A percentile compares a stretch with the other conserved stretches of the same genome.
Conservation (phyloP, 2,329 filamentous ascomycete species). For the Triangularia verruculosa region DNA sequence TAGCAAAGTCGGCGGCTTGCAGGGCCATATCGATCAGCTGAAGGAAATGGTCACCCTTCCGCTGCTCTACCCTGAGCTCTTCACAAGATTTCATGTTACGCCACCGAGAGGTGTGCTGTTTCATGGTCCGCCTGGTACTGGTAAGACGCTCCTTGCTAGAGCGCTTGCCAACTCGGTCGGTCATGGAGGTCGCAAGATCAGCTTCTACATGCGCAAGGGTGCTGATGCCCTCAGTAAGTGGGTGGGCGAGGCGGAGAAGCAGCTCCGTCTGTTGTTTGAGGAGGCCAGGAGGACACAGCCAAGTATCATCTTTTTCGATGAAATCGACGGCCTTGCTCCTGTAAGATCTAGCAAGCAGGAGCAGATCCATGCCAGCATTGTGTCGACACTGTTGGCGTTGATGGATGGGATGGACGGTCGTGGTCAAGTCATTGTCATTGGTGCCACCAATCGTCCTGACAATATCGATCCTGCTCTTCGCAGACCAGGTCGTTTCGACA, state of each 20-base stretch:
- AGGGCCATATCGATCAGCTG: slow-evolving; percentile 91
- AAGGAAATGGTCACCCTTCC: slow-evolving; percentile 99
- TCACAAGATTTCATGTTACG: slow-evolving; percentile 85
- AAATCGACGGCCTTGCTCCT: slow-evolving; percentile 94
- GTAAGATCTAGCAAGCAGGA: slow-evolving; percentile 98
- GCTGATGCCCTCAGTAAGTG: slow-evolving; percentile 97
- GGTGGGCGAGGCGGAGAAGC: slow-evolving; percentile 97
- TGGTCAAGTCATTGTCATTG: slow-evolving; percentile 96
- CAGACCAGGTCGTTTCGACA: slow-evolving; percentile 88
- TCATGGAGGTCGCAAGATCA: slow-evolving; percentile 87
- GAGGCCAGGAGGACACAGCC: slow-evolving; percentile 94
- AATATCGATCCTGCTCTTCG: slow-evolving; percentile 95
- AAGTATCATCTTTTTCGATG: slow-evolving; percentile 99
- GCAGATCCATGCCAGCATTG: slow-evolving; percentile 97
- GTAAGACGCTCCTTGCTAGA: slow-evolving; percentile 93
- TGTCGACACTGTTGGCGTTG: slow-evolving; percentile 85
- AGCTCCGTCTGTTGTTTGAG: slow-evolving; percentile 89
- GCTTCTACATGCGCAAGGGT: slow-evolving; percentile 99
- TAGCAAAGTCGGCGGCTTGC: slow-evolving; percentile 86
- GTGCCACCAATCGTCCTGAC: slow-evolving; percentile 95
- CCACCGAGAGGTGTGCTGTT: slow-evolving; percentile 94
- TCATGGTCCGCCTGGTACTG: slow-evolving; percentile 93
- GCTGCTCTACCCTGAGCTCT: slow-evolving; percentile 90
- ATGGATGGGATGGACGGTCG: slow-evolving; percentile 99
- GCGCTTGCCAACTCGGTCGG: slow-evolving; percentile 90